phyloP scores from a whole-genome alignment of 441 rosid genomes.

The Brassica hybrid region DNA sequence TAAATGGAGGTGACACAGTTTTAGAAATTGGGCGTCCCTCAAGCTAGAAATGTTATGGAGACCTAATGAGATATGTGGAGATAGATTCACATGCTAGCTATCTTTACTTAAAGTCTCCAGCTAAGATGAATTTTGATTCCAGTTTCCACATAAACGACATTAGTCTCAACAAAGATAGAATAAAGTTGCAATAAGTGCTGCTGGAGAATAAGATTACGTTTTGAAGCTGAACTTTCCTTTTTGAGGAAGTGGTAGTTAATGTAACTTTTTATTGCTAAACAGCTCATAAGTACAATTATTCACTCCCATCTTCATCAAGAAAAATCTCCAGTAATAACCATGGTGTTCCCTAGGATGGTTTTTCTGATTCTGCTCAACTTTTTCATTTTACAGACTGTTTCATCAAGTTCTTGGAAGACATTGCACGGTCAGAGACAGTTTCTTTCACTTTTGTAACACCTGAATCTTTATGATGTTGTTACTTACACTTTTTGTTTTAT shows the following conservation, averaged over 20 bases:
- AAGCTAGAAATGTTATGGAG: conserved; percentile 24
- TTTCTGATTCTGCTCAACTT: conserved; percentile 31
- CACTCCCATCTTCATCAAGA: conserved; percentile 29
- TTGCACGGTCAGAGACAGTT: conserved; percentile 29
- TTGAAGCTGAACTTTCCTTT: conserved; percentile 22
- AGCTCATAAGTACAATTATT: conserved; percentile 27
- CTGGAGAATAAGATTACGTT: conserved; percentile 23
- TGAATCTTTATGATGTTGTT: no score
- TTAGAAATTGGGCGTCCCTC: conserved; percentile 1
- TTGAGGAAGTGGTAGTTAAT: conserved; percentile 25
- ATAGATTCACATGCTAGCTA: conserved; percentile 1
- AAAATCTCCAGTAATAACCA: conserved; percentile 20
- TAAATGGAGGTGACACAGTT: background rate
- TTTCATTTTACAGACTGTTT: conserved; percentile 33
- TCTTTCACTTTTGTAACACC: background rate
- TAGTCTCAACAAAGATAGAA: conserved; percentile 28
- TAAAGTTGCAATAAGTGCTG: conserved; percentile 16
- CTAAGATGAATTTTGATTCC: background rate
- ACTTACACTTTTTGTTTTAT: background rate
- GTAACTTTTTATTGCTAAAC: conserved; percentile 27
- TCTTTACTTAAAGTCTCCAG: conserved; percentile 3
- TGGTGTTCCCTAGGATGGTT: conserved; percentile 13
- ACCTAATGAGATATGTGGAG: conserved; percentile 5
- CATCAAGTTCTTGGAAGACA: conserved; percentile 40
- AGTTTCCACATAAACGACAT: conserved; percentile 10